Base-by-base conservation (phyloP, 148 eudicot species). In the Rheum nobile region DNA sequence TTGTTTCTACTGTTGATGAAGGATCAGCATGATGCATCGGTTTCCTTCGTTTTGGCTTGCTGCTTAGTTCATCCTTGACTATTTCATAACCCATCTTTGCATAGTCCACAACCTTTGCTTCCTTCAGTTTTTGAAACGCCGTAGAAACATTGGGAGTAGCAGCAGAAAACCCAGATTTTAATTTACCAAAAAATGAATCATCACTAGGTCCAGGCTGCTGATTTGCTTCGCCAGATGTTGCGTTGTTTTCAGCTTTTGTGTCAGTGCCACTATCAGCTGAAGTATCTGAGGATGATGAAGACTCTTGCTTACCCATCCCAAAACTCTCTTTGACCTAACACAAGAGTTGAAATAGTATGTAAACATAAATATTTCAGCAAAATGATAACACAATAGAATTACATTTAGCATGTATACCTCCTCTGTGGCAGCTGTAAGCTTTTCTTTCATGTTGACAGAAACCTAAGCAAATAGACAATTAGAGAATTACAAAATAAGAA, bases 41-140 rank as follows among this genome's bases (percentile, higher is more conserved):
- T 79, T 86, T 95, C 80, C 91, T 91, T 74, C 72, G 89, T 68
- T 57, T 85, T 61, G 96, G 85, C 54, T 84, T 90, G 57, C 92
- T 87, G 68, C 80, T 88, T 79, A 95, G 82, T 78, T 95, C 99
- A 78, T 95, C 96, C 82, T 85, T 90, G 67, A 95, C 92, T 68
- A 90, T 80, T 14, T 87, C 89, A 80, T 78, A 85, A 72, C 97
- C 94, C 82, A 90, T 95, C 84, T 86, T 95, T 24, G 88, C 93
- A 26, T 85, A 77, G 78, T 95, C 96, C 69, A 90, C 75, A 37
- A 91, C 85, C 79, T 90, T 91, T 73, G 96, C 92, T 63, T 90
- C 96, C 83, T 87, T 95, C 46, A 92, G 34, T 80, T 87, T 90
- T 72, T 90, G 85, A 76, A 91, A 88, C 41, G 93, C 96, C n/a